A percentile compares a stretch with the other conserved stretches of the same genome.
phyloP scores from a whole-genome alignment of 768 basidiomycete species.

The Phallus indusiatus region DNA sequence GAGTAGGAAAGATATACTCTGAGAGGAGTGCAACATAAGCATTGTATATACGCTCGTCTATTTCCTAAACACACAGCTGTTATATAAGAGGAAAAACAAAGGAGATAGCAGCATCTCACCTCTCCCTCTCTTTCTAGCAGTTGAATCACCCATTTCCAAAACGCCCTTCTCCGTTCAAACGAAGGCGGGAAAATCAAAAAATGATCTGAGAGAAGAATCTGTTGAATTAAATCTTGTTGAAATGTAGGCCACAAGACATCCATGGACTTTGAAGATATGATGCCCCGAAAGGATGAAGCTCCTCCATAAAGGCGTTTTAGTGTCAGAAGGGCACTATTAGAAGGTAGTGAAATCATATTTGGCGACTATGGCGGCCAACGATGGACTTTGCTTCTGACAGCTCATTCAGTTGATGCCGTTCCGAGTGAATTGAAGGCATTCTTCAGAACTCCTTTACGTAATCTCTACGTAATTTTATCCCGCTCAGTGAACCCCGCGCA shows the following conservation, averaged over 20 bases:
- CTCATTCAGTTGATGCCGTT: too few species aligned
- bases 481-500: background rate
- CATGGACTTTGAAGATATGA: background rate
- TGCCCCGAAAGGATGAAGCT: background rate
- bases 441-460: background rate
- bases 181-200: constrained; percentile 55
- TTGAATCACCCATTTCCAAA: constrained; percentile 66
- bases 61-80: constrained; percentile 41
- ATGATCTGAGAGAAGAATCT: constrained; percentile 43
- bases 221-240: constrained; percentile 46
- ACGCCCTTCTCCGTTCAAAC: constrained; percentile 45
- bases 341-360: background rate
- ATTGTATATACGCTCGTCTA: constrained; percentile 57
- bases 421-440: background rate
- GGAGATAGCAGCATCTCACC: constrained; percentile 27
- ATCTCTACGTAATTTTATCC: background rate
- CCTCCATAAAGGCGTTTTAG: background rate
- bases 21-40: constrained; percentile 42
- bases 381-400: too few species aligned
- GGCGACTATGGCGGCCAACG: too few species aligned
- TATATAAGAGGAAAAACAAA: background rate
- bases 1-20: constrained; percentile 6
- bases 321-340: background rate
- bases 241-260: constrained; percentile 12
- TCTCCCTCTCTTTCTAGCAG: constrained; percentile 44